These are phyloP conservation scores for Flueggea neowawraea DNA, from an alignment of 441 rosid species.

Conservation along the genomic window DNA sequence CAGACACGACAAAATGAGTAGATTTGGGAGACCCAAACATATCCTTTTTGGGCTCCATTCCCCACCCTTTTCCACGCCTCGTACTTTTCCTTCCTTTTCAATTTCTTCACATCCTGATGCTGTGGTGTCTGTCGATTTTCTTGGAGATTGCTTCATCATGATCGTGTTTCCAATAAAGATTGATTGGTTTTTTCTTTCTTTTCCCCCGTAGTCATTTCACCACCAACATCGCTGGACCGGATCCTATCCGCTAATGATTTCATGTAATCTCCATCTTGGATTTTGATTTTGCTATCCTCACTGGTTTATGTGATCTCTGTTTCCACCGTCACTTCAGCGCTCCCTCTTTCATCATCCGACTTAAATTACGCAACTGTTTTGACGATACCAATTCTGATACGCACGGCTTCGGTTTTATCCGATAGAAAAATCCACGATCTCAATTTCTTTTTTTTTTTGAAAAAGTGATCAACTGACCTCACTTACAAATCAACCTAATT, in stretches of 20 bases:
- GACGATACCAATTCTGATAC: no score
- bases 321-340: no score
- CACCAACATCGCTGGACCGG: not conserved
- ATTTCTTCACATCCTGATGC: slow-evolving; percentile 33
- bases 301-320: no score
- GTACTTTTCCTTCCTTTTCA: slow-evolving; percentile 36
- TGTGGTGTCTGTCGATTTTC: slow-evolving; percentile 35
- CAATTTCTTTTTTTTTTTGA: no score
- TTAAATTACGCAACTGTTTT: no score
- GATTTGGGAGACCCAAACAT: slow-evolving; percentile 40
- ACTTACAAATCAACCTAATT: no score
- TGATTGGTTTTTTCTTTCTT: not conserved
- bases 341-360: no score
- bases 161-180: slow-evolving; percentile 26
- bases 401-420: no score
- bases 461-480: no score
- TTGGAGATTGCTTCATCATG: slow-evolving; percentile 26
- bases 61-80: slow-evolving; percentile 23
- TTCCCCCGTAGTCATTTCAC: not conserved
- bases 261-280: no score
- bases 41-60: slow-evolving; percentile 48
- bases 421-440: no score
- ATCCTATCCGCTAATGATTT: not conserved
- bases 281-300: no score
- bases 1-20: slow-evolving; percentile 8